Percentiles rank a stretch among this genome's conserved stretches.
These are phyloP conservation scores for Linderina pennispora DNA, from an alignment of 192 early-diverging fungal species.

Conservation along the genomic window DNA sequence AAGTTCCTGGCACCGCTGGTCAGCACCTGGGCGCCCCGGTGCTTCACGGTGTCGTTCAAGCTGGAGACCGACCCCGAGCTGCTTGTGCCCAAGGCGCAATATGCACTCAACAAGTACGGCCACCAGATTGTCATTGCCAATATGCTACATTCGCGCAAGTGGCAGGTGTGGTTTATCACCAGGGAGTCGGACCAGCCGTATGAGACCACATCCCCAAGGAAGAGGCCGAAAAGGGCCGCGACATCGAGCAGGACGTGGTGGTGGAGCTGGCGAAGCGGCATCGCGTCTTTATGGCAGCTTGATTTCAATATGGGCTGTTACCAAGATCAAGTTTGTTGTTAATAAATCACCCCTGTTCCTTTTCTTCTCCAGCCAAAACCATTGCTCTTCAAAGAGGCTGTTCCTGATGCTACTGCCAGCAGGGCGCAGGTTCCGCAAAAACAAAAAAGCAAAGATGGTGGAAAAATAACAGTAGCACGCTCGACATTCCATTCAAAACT, in stretches of 20 bases:
- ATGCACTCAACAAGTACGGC: constrained; percentile 78
- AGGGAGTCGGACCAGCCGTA: constrained; percentile 16
- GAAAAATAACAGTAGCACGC: too few relatives aligned
- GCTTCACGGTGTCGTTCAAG: constrained; percentile 96
- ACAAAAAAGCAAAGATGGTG: too few relatives aligned
- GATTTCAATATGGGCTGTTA: not conserved
- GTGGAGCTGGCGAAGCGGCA: constrained; percentile 32
- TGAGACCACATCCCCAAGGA: constrained; percentile 21
- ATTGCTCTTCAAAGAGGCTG: too few relatives aligned
- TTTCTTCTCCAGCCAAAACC: too few relatives aligned
- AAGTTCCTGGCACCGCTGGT: constrained; percentile 94
- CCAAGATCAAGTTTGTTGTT: too few relatives aligned
- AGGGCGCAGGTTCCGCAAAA: too few relatives aligned
- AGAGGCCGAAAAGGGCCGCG: constrained; percentile 11
- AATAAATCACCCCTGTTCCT: not conserved
- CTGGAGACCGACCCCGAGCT: constrained; percentile 87
- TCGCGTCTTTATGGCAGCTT: constrained; percentile 4
- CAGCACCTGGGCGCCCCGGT: constrained; percentile 80
- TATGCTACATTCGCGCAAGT: constrained; percentile 82
- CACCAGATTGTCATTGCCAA: constrained; percentile 99
- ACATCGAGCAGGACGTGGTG: constrained; percentile 38
- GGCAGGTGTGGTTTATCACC: constrained; percentile 60
- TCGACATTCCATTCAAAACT: too few relatives aligned
- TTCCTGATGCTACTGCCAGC: too few relatives aligned
- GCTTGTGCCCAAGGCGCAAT: constrained; percentile 72